A percentile compares a stretch with the other conserved stretches of the same genome.
phyloP scores from a whole-genome alignment of 129 eudicot species.

The sunflower (Helianthus annuus) region DNA sequence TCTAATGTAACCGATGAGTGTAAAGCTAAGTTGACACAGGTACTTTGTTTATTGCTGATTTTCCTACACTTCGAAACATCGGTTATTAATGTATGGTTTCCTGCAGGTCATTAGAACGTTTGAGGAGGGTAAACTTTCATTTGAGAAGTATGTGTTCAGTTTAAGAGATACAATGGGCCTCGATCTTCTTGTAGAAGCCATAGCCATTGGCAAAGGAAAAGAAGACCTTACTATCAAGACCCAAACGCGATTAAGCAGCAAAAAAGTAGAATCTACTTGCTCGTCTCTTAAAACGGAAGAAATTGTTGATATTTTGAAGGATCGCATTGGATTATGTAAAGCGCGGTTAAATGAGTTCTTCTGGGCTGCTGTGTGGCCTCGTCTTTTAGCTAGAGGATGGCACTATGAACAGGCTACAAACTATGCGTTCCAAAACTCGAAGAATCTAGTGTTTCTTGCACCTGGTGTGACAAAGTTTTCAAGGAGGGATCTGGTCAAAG shows the following conservation, averaged over 20 bases:
- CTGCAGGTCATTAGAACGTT: slow-evolving; percentile 48
- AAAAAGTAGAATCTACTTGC: slow-evolving; percentile 17
- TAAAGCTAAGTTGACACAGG: slow-evolving; percentile 49
- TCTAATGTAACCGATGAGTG: slow-evolving; percentile 45
- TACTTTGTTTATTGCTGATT: neutral
- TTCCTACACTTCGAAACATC: neutral
- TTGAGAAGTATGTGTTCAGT: slow-evolving; percentile 48
- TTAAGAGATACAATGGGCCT: slow-evolving; percentile 52
- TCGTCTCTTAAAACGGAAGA: slow-evolving; percentile 45
- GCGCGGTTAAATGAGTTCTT: slow-evolving; percentile 51
- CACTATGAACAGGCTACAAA: slow-evolving; percentile 55
- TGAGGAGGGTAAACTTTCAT: slow-evolving; percentile 44
- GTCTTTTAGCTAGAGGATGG: slow-evolving; percentile 69
- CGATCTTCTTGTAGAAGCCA: slow-evolving; percentile 46
- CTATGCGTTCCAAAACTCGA: slow-evolving; percentile 30
- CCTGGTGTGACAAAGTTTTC: slow-evolving; percentile 67
- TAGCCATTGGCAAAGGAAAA: slow-evolving; percentile 58
- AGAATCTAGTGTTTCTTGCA: slow-evolving; percentile 52
- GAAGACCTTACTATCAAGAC: slow-evolving; percentile 38
- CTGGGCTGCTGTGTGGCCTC: slow-evolving; percentile 79
- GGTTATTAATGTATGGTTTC: neutral
- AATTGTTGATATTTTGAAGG: slow-evolving; percentile 44
- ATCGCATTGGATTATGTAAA: slow-evolving; percentile 51
- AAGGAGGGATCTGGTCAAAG: slow-evolving; percentile 46
- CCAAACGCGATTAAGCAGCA: slow-evolving; percentile 5